Conservation (phyloP, 73 alveolate genomes). For the Symbiodinium pilosum region DNA sequence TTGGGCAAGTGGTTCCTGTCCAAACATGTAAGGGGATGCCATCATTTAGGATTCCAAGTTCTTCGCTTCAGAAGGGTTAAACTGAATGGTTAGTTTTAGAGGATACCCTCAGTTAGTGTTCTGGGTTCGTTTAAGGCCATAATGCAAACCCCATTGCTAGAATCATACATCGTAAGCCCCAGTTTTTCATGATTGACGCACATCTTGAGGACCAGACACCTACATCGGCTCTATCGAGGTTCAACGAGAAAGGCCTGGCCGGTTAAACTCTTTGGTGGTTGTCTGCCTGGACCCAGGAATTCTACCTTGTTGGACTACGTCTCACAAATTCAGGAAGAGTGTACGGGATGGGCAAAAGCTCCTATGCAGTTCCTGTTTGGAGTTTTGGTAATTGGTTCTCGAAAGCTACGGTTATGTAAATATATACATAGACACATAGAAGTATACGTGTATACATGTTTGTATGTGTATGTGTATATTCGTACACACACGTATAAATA, state of each 20-base stretch:
- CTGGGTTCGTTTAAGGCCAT: too few species aligned
- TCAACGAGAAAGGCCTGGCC: constrained; percentile 85
- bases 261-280: not conserved
- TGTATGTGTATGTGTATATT: too few species aligned
- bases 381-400: not conserved
- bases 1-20: too few species aligned
- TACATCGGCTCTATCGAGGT: constrained; percentile 99
- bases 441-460: too few species aligned
- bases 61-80: too few species aligned
- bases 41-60: too few species aligned
- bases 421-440: too few species aligned
- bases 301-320: constrained; percentile 98
- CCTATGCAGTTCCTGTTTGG: not conserved
- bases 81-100: too few species aligned
- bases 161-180: not conserved
- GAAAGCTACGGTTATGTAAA: not conserved
- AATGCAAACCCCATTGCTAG: not conserved
- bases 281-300: constrained; percentile 96
- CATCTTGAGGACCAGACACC: constrained; percentile 99
- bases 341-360: not conserved
- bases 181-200: not conserved
- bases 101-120: too few species aligned
- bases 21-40: too few species aligned
- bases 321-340: too few species aligned
- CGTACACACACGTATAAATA: too few species aligned